These are phyloP conservation scores for Boeremia lycopersici DNA, from an alignment of 2,329 filamentous ascomycete genomes.

Conservation along the genomic window DNA sequence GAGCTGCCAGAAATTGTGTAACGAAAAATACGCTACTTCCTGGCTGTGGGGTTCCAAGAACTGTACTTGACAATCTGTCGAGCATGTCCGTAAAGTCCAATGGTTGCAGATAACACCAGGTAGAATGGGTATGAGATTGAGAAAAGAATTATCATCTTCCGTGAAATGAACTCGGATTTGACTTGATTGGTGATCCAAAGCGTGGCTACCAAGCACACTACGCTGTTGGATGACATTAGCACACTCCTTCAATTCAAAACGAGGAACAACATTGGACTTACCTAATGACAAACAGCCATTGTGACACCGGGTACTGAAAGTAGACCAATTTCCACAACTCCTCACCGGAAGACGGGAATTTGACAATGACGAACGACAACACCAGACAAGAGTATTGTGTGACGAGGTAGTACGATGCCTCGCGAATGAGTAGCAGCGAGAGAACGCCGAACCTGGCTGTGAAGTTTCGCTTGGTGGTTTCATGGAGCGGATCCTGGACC, in stretches of 20 bases:
- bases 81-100: slow-evolving; percentile 56
- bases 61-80: slow-evolving; percentile 54
- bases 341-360: slow-evolving; percentile 49
- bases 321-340: slow-evolving; percentile 52
- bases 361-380: slow-evolving; percentile 52
- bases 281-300: slow-evolving; percentile 56
- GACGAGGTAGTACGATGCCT: slow-evolving; percentile 56
- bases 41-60: slow-evolving; percentile 56
- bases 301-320: slow-evolving; percentile 56
- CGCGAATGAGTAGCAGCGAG: slow-evolving; percentile 54
- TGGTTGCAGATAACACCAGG: slow-evolving; percentile 51
- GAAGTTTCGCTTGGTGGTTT: slow-evolving; percentile 40
- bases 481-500: slow-evolving; percentile 39
- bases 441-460: slow-evolving; percentile 52
- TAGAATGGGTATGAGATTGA: slow-evolving; percentile 53
- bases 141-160: slow-evolving; percentile 52
- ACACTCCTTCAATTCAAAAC: background rate
- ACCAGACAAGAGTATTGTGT: slow-evolving; percentile 57
- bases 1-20: background rate
- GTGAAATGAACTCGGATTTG: slow-evolving; percentile 53
- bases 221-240: slow-evolving; percentile 35
- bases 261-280: slow-evolving; percentile 28
- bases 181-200: slow-evolving; percentile 55
- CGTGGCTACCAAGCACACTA: slow-evolving; percentile 53
- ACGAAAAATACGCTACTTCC: slow-evolving; percentile 27